These are phyloP conservation scores for Melanogaster broomeanus DNA, from an alignment of 768 basidiomycete species.

Conservation along the genomic window DNA sequence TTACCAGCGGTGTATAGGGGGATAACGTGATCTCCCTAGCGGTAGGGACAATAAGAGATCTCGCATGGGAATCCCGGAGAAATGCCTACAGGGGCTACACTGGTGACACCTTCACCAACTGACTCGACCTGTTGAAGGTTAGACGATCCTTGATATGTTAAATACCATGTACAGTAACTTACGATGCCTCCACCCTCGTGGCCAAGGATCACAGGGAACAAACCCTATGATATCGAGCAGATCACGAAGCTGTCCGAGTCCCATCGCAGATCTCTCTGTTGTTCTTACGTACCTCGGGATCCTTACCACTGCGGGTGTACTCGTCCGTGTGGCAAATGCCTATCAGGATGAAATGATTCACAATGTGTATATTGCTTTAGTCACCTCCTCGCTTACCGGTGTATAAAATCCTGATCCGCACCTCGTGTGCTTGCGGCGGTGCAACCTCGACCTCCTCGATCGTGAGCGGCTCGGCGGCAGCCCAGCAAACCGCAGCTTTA, in stretches of 20 bases:
- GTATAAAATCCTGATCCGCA: constrained; percentile 89
- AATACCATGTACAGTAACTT: constrained; percentile 32
- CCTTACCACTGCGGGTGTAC: constrained; percentile 94
- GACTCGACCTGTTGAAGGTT: constrained; percentile 78
- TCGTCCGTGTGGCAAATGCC: constrained; percentile 98
- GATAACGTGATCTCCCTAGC: constrained; percentile 91
- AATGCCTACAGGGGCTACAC: constrained; percentile 53
- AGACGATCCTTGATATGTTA: background rate
- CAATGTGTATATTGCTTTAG: constrained; percentile 4
- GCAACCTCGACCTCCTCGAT: constrained; percentile 94
- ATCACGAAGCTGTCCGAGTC: background rate
- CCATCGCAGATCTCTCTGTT: constrained; percentile 4
- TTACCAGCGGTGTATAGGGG: constrained; percentile 93
- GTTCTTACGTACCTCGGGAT: constrained; percentile 81
- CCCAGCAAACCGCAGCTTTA: constrained; percentile 97
- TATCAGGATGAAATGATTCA: constrained; percentile 24
- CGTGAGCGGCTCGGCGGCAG: constrained; percentile 79
- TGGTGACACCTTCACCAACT: constrained; percentile 94
- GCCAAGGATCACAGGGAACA: constrained; percentile 91
- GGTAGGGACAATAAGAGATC: background rate
- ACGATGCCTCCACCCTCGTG: constrained; percentile 94
- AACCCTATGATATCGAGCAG: constrained; percentile 49
- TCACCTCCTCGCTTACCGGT: constrained; percentile 57
- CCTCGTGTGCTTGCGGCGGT: constrained; percentile 88
- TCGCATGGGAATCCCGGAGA: background rate